Evolutionary conservation across 805 yeast species (phyloP), one percentile per base, ranked within the genome.

Genomic region (Helenozyma baotianmanensis): DNA sequence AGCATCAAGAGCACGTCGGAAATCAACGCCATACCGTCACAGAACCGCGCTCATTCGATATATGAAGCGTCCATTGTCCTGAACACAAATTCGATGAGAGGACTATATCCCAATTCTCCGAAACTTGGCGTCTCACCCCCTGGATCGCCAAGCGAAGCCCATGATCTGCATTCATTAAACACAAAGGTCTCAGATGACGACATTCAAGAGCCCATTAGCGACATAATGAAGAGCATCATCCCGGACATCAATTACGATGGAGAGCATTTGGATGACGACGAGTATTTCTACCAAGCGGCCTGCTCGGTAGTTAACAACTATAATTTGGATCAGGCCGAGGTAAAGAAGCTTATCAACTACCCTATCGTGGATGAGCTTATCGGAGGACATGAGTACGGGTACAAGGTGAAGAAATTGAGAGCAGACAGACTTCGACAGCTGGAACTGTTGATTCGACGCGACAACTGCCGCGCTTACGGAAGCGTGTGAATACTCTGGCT

Each of bases 351-450:
- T 30, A 43, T 66, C 19, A 64, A 67, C 36, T 67, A 65, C 36
- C 72, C 72, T 3, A 62, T 65, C 8, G 70, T 64, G n/a, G 72
- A 65, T 30, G 70, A 67, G 32, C 29, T 44, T 24, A 49, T 66
- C 10, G 56, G 48, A 15, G 62, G 70, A 6, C 72, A 66, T 45
- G 53, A 47, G 25, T 65, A 54, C 45, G 71, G 72, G 10, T 64
- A 56, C 43, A 64, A 62, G 36, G 71, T 67, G 11, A 54, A 58
- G 29, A 62, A 59, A 42, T 46, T 66, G 30, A 41, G 72, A 25
- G 54, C 46, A 14, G 51, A 53, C 22, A 26, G 62, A 21, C 31
- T 40, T 24, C 41, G 40, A 19, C 43, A 45, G 18, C 42, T 15
- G 35, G 35, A 30, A 14, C 28, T 21, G 39, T n/a, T 25, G 17